phyloP scores from a whole-genome alignment of 768 basidiomycete species.

The Rhodotorula paludigena region DNA sequence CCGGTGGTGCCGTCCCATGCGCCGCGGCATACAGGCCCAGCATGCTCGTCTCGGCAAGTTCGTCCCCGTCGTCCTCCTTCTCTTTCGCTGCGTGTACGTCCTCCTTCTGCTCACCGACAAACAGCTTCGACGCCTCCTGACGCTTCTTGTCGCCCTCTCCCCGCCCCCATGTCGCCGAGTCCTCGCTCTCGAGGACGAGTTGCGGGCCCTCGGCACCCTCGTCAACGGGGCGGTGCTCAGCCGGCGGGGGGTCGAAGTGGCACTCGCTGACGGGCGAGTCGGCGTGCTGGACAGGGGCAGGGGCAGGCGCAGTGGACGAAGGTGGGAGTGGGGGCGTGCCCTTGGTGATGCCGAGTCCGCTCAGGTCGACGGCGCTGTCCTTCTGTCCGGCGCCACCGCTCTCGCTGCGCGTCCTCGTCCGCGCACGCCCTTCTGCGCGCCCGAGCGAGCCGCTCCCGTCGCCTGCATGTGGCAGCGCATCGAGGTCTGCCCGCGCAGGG shows the following conservation, averaged over 20 bases:
- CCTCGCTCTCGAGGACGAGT: conserved; percentile 41
- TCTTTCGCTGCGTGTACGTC: neutral
- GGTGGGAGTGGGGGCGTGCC: conserved; percentile 18
- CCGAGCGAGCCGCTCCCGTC: conserved; percentile 11
- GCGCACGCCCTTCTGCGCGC: neutral
- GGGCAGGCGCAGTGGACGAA: neutral
- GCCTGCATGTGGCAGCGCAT: conserved; percentile 10
- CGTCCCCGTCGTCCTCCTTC: conserved; percentile 47
- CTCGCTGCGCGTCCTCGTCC: neutral
- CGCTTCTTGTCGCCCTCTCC: conserved; percentile 51
- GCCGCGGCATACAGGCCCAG: neutral
- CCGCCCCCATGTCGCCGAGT: conserved; percentile 43
- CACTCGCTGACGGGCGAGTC: conserved; percentile 7
- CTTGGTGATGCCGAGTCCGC: conserved; percentile 33
- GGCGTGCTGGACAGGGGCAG: neutral
- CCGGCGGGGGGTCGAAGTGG: conserved; percentile 18
- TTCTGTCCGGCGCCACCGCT: too few relatives aligned
- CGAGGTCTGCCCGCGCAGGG: neutral
- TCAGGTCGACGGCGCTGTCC: conserved; percentile 12
- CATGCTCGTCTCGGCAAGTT: conserved; percentile 33
- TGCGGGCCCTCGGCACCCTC: conserved; percentile 40
- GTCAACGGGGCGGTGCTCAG: conserved; percentile 44
- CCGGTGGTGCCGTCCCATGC: neutral
- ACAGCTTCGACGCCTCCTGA: conserved; percentile 45
- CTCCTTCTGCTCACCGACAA: neutral